Percentiles rank a stretch among this genome's conserved stretches.
Evolutionary conservation across 345 rosid species (phyloP).

Genomic region (Brassica juncea): DNA sequence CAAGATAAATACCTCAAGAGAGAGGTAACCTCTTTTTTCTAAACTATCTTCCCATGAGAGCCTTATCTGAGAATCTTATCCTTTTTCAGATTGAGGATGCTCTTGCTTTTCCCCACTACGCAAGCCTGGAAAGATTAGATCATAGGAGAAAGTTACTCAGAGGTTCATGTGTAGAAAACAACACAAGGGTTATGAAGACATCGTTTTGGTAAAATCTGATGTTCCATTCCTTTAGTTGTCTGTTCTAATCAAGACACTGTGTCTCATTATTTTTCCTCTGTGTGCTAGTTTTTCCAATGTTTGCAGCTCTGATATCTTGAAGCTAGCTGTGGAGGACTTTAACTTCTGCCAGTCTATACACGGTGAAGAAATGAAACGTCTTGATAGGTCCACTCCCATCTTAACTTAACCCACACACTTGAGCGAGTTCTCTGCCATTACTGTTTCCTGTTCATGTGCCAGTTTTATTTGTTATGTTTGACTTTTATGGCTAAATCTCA

Average conservation of each 20-base stretch:
- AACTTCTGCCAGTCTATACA: slow-evolving; percentile 65
- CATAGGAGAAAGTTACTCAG: slow-evolving; percentile 63
- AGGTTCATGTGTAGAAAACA: slow-evolving; percentile 43
- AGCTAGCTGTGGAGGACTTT: slow-evolving; percentile 72
- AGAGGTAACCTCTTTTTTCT: slow-evolving; percentile 47
- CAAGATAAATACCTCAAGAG: slow-evolving; percentile 32
- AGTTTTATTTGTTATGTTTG: not conserved
- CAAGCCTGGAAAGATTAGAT: slow-evolving; percentile 57
- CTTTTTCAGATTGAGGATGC: slow-evolving; percentile 66
- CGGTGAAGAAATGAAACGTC: slow-evolving; percentile 59
- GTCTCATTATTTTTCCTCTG: slow-evolving; percentile 3
- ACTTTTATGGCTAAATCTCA: not conserved
- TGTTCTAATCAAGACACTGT: not conserved
- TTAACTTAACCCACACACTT: slow-evolving; percentile 8
- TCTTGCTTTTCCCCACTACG: slow-evolving; percentile 53
- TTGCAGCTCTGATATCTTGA: slow-evolving; percentile 53
- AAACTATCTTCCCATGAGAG: slow-evolving; percentile 3
- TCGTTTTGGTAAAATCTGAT: slow-evolving; percentile 52
- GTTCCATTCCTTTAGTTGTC: not conserved
- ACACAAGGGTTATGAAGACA: slow-evolving; percentile 55
- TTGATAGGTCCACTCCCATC: slow-evolving; percentile 54
- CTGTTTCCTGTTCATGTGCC: not conserved
- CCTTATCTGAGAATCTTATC: too few species aligned
- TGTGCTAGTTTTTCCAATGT: slow-evolving; percentile 49
- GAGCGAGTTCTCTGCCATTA: slow-evolving; percentile 7